Base-by-base conservation (phyloP, 1,284 basidiomycete species). In the Erythrobasidium hasegawianum region DNA sequence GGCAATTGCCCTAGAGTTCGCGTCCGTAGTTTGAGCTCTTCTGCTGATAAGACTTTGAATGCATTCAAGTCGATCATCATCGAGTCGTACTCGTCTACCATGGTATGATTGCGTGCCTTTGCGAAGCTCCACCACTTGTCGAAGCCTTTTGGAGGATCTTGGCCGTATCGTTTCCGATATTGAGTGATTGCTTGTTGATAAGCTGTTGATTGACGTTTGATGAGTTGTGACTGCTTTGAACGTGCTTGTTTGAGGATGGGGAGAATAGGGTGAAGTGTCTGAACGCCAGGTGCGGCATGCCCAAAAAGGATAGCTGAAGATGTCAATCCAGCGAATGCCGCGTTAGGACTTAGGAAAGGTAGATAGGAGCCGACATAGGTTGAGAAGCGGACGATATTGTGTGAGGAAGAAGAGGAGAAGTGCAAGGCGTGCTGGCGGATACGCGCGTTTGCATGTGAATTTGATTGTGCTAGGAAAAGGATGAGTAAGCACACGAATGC, bases 71-170 rank as follows among this genome's bases (percentile, higher is more conserved):
- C 93, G 56, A 82, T 80, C 64, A 84, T 77, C n/a, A 96, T 81
- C 29, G 85, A 83, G 73, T 96, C 90, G 75, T 91, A 97, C 75
- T 96, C 93, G 78, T 97, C 93, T 20, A 91, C 82, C 79, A 97
- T 85, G 73, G 86, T 83, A 60, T 89, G 86, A 20, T 84, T 80
- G 75, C 89, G 83, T 57, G 85, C 80, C 76, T 83, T 80, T 22
- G 87, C 88, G 78, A 94, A 96, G 61, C 80, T 77, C 82, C 85
- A 96, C 93, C 93, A 97, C 45, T 84, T 70, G 73, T 93, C 90
- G 72, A 96, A 96, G 0, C 91, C 92, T 61, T 83, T 84, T 0
- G 93, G 93, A 2, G 93, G 92, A n/a, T 83, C 78, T 47, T 86
- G 84, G 1, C 80, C 79, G 76, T 95, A 94, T 56, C 93, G 81